Evolutionary conservation across 352 stramenopile genomes (phyloP).

Genomic region (Pythium periplocum): DNA sequence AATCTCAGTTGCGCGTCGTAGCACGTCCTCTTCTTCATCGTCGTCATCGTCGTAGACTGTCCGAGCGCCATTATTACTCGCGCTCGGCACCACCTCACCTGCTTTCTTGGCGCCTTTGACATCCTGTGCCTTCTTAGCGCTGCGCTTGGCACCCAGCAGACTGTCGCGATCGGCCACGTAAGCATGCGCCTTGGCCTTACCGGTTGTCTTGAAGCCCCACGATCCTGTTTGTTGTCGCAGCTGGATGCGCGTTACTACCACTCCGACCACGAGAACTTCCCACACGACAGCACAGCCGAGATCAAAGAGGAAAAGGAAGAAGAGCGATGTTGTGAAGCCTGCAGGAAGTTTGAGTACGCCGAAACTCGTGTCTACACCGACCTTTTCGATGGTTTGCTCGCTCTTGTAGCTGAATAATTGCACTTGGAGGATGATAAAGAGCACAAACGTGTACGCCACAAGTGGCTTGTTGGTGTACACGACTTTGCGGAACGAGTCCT

Average conservation of each 20-base stretch:
- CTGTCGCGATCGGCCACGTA: conserved; percentile 49
- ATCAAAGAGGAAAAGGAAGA: conserved; percentile 68
- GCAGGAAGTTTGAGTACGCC: conserved; percentile 44
- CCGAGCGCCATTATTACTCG: background rate
- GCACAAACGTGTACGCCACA: conserved; percentile 35
- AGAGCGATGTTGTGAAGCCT: conserved; percentile 53
- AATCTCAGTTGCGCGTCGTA: conserved; percentile 16
- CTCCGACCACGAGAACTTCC: conserved; percentile 52
- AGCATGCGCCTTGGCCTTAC: conserved; percentile 15
- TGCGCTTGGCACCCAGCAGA: conserved; percentile 21
- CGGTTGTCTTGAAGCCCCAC: conserved; percentile 13
- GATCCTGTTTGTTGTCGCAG: conserved; percentile 23
- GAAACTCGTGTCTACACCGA: conserved; percentile 57
- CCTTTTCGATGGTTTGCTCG: conserved; percentile 32
- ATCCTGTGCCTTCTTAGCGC: background rate
- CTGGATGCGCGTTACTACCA: conserved; percentile 48
- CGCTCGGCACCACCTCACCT: background rate
- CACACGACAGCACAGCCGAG: conserved; percentile 43
- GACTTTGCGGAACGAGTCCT: conserved; percentile 57
- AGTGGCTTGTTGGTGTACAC: conserved; percentile 52
- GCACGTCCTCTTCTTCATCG: conserved; percentile 23
- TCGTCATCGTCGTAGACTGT: conserved; percentile 14
- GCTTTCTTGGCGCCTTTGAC: background rate
- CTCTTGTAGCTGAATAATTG: conserved; percentile 65
- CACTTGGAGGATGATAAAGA: conserved; percentile 52